Conservation (phyloP, 306 rosid species). For the Prunus mira region DNA sequence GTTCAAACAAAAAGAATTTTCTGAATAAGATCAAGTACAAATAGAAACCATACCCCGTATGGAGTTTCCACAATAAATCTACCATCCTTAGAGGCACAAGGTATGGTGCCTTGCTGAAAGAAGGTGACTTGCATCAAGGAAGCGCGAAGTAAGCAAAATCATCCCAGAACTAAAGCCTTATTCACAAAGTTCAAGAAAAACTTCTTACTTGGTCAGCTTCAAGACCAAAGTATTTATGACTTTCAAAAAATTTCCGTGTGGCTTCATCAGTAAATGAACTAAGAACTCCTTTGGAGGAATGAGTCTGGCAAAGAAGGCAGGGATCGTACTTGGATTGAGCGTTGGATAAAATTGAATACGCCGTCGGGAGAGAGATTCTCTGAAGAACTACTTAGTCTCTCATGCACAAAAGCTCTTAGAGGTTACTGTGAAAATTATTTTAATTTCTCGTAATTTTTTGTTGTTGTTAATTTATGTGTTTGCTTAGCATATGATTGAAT, state of each 20-base stretch:
- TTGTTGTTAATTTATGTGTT: too few relatives aligned
- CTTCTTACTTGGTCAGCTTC: slow-evolving; percentile 79
- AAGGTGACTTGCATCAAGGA: slow-evolving; percentile 70
- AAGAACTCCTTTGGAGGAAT: too few relatives aligned
- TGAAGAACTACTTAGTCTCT: too few relatives aligned
- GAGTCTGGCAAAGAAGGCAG: too few relatives aligned
- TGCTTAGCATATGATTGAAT: too few relatives aligned
- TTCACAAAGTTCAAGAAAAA: background rate
- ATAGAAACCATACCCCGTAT: slow-evolving; percentile 49
- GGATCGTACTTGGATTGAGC: too few relatives aligned
- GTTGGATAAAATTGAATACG: too few relatives aligned
- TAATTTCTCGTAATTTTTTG: too few relatives aligned
- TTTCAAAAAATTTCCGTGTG: slow-evolving; percentile 81
- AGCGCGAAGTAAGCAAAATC: background rate
- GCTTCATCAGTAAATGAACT: slow-evolving; percentile 95
- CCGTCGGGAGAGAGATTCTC: too few relatives aligned
- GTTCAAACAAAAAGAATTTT: background rate
- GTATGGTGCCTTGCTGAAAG: slow-evolving; percentile 96
- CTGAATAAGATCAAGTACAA: slow-evolving; percentile 10
- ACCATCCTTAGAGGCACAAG: slow-evolving; percentile 92
- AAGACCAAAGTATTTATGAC: slow-evolving; percentile 83
- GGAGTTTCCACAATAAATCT: slow-evolving; percentile 94
- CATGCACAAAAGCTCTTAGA: too few relatives aligned
- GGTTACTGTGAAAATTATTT: too few relatives aligned
- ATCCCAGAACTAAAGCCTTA: background rate